These are phyloP conservation scores for Solanum piurae DNA, from an alignment of 257 asterid species.

Conservation along the genomic window DNA sequence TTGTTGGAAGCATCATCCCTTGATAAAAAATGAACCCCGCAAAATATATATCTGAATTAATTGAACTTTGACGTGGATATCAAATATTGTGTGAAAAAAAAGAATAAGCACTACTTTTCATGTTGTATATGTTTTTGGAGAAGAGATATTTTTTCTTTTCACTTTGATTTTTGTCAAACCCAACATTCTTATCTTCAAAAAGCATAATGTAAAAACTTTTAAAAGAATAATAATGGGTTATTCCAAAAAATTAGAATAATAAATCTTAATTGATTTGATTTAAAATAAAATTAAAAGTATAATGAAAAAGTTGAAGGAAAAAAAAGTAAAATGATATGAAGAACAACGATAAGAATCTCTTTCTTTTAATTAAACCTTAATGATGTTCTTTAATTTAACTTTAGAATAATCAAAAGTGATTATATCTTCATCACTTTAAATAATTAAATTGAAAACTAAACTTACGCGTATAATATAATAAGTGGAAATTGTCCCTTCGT, in stretches of 20 bases:
- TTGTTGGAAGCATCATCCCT: neutral
- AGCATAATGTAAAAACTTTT: constrained; percentile 33
- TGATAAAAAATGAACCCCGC: neutral
- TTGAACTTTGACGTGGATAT: neutral
- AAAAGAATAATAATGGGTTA: constrained; percentile 6
- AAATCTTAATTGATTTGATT: neutral
- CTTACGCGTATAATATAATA: neutral
- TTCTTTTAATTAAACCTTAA: constrained; percentile 3
- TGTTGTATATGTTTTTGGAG: constrained; percentile 44
- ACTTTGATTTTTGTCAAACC: constrained; percentile 35
- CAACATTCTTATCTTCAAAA: constrained; percentile 54
- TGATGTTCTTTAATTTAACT: constrained; percentile 17
- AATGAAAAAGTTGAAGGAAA: neutral
- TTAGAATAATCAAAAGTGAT: constrained; percentile 36
- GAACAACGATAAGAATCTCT: neutral
- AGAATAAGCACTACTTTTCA: constrained; percentile 37
- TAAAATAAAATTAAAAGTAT: neutral
- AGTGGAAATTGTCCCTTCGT: neutral
- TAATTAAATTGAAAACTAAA: constrained; percentile 6
- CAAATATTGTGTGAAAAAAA: neutral
- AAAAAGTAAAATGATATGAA: neutral
- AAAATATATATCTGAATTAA: neutral
- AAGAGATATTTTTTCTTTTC: constrained; percentile 16
- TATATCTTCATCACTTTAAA: constrained; percentile 27
- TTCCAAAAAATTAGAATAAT: neutral